phyloP scores from a whole-genome alignment of 2,329 filamentous ascomycete genomes.

The Rutstroemia sp. region DNA sequence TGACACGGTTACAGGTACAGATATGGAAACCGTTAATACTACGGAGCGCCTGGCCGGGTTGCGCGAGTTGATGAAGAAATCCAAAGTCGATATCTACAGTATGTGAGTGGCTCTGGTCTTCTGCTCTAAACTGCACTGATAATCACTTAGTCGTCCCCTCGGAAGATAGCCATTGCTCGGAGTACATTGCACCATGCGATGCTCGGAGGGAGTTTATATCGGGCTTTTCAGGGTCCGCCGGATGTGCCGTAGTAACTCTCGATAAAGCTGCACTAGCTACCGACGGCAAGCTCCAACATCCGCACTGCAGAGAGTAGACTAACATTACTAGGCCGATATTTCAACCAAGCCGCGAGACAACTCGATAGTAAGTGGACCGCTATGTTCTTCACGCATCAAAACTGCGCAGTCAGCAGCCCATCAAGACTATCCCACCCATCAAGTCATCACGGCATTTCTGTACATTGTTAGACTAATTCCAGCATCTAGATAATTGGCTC shows the following conservation, averaged over 20 bases:
- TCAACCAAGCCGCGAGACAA: constrained; percentile 90
- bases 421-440: neutral
- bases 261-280: constrained; percentile 87
- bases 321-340: constrained; percentile 61
- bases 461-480: neutral
- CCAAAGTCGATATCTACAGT: constrained; percentile 90
- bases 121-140: constrained; percentile 16
- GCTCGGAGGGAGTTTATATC: constrained; percentile 84
- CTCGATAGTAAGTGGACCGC: constrained; percentile 52
- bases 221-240: constrained; percentile 91
- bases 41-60: constrained; percentile 67
- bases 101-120: constrained; percentile 31
- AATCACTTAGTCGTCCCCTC: constrained; percentile 74
- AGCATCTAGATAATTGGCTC: constrained; percentile 61
- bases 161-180: constrained; percentile 94
- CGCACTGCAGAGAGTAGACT: neutral
- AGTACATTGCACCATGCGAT: constrained; percentile 97
- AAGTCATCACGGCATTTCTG: neutral
- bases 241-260: constrained; percentile 80
- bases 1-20: constrained; percentile 17
- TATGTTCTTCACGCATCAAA: neutral
- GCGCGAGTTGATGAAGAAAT: constrained; percentile 77
- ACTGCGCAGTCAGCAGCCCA: no score
- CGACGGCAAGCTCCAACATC: constrained; percentile 45
- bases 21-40: constrained; percentile 76